Percentiles rank a stretch among this genome's conserved stretches.
Conservation (phyloP, 257 asterid species). For the Paulownia fortunei region DNA sequence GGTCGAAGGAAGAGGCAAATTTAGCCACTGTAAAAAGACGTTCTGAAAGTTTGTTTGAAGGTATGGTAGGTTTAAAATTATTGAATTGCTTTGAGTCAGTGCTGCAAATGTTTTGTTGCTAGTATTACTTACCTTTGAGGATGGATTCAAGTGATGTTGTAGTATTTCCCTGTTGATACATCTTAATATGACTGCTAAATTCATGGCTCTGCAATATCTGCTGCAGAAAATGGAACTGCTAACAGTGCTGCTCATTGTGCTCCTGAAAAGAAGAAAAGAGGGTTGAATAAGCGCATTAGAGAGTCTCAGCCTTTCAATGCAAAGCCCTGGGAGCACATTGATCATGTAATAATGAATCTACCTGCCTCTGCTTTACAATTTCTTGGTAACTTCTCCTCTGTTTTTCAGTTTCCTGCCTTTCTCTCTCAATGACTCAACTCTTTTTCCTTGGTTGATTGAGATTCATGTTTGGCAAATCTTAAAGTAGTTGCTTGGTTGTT, state of each 20-base stretch:
- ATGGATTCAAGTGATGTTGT: slow-evolving; percentile 10
- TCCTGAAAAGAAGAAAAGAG: slow-evolving; percentile 57
- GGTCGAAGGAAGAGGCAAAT: slow-evolving; percentile 43
- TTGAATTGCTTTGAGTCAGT: background rate
- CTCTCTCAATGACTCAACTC: background rate
- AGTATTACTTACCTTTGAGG: slow-evolving; percentile 9
- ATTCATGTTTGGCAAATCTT: background rate
- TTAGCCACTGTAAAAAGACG: slow-evolving; percentile 56
- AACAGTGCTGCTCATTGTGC: slow-evolving; percentile 33
- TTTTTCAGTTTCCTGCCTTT: background rate
- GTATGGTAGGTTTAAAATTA: slow-evolving; percentile 33
- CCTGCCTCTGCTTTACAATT: slow-evolving; percentile 93
- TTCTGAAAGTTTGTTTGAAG: slow-evolving; percentile 59
- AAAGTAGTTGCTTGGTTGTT: background rate
- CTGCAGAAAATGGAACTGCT: slow-evolving; percentile 54
- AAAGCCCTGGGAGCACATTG: slow-evolving; percentile 91
- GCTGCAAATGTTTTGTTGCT: background rate
- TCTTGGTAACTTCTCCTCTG: slow-evolving; percentile 62
- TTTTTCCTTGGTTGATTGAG: background rate
- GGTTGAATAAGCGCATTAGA: slow-evolving; percentile 53
- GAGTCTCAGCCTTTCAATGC: slow-evolving; percentile 52
- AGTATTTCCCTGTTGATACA: slow-evolving; percentile 1
- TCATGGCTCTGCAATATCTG: slow-evolving; percentile 32
- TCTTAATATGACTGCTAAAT: slow-evolving; percentile 20
- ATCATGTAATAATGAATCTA: slow-evolving; percentile 91